A percentile compares a stretch with the other conserved stretches of the same genome.
phyloP scores from a whole-genome alignment of 306 rosid species.

The Carpinus fangiana region DNA sequence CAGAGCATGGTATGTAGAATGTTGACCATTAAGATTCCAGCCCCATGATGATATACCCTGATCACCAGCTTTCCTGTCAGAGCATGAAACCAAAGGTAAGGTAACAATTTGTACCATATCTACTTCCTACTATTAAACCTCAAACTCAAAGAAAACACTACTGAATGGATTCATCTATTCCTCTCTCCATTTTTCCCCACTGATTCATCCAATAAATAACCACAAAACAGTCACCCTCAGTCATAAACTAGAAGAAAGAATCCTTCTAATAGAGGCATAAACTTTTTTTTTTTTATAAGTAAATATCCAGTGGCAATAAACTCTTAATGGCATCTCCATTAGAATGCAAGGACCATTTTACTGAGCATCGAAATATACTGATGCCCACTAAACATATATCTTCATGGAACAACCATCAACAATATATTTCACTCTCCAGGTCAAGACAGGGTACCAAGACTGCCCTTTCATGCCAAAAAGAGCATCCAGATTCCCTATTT shows the following conservation, averaged over 20 bases:
- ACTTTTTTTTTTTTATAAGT: background rate
- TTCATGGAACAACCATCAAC: background rate
- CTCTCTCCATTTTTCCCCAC: background rate
- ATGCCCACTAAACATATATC: background rate
- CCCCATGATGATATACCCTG: conserved; percentile 98
- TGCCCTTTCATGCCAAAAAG: background rate
- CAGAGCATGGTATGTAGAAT: conserved; percentile 97
- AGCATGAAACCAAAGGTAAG: conserved; percentile 24
- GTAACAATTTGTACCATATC: conserved; percentile 15
- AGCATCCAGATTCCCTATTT: background rate
- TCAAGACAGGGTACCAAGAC: background rate
- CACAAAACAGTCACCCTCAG: background rate
- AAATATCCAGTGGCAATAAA: too few species aligned
- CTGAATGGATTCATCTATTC: background rate
- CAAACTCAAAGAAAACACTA: background rate
- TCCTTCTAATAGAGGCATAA: background rate
- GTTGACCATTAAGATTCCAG: conserved; percentile 95
- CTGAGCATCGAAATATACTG: background rate
- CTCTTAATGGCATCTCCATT: conserved; percentile 6
- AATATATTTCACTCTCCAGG: background rate
- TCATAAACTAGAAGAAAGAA: background rate
- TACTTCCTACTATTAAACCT: background rate
- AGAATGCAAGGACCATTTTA: background rate
- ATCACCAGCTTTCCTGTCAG: conserved; percentile 67
- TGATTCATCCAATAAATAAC: background rate